A percentile compares a stretch with the other conserved stretches of the same genome.
phyloP scores from a whole-genome alignment of 2,329 filamentous ascomycete genomes.

The Aspergillus quadrilineatus region DNA sequence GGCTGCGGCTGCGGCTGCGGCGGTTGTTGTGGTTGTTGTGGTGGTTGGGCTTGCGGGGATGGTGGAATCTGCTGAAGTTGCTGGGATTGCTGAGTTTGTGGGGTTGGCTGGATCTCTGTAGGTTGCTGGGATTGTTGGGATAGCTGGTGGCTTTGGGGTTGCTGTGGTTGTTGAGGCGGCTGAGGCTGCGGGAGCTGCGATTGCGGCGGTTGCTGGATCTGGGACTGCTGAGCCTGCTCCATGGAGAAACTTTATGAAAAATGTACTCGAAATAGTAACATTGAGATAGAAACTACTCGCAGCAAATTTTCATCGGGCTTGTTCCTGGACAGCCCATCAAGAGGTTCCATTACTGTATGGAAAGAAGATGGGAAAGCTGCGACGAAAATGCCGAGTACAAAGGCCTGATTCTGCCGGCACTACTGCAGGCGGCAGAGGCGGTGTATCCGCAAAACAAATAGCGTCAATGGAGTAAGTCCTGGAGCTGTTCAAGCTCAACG shows the following conservation, averaged over 20 bases:
- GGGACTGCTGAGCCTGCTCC: background rate
- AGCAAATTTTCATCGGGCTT: background rate
- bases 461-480: too few species aligned
- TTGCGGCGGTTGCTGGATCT: background rate
- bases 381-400: slow-evolving; percentile 1
- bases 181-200: background rate
- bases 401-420: background rate
- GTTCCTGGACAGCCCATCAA: background rate
- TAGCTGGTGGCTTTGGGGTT: background rate
- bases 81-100: background rate
- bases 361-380: background rate
- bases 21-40: background rate
- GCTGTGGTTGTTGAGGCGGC: background rate
- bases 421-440: background rate
- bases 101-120: background rate
- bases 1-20: background rate
- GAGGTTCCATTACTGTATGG: background rate
- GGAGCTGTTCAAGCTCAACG: too few species aligned
- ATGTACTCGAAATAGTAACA: background rate
- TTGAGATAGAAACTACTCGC: background rate
- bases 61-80: background rate
- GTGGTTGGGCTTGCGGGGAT: background rate
- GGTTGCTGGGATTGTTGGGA: background rate
- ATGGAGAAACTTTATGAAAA: background rate
- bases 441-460: background rate